Evolutionary conservation across 1,139 yeast genomes (phyloP), one percentile per base, ranked within the genome.

Genomic region (Yamadazyma sp.): DNA sequence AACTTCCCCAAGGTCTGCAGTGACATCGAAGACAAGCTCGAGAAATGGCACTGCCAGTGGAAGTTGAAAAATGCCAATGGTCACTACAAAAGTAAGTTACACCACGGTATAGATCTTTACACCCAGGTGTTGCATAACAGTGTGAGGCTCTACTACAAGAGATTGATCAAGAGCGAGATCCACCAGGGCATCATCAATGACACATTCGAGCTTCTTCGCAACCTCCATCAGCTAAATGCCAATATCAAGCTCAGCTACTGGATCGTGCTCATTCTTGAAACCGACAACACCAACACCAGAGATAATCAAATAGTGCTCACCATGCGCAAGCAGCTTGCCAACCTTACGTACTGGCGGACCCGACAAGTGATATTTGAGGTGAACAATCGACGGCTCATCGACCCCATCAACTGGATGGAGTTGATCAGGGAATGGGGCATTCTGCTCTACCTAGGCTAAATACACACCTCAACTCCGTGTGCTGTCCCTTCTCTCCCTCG

Each of bases 1-100:
- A 77, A 77, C 48, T 78, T 77, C 50, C 82, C 82, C 3, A 65
- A 66, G 42, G 61, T 77, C 2, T 77, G 81, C 50, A 76, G 81
- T 39, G 81, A 77, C 37, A 51, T 72, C 5, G 81, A 77, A 47
- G 81, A 77, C 41, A 67, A 64, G 31, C 54, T 78, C 23, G 48
- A 69, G 32, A 64, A 60, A 38, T 77, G 81, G 81, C 58, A 26
- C 5, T 11, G 12, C 16, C n/a, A 26, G 9, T 26, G 29, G 29
- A 53, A 58, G 25, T 53, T 76, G 17, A 39, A 40, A 10, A 11
- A 37, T 3, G 23, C 17, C 6, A 30, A 18, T 2, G 45, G 41
- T 1, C 9, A 33, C 8, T 66, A 56, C 40, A 54, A 55, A 34
- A 58, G 62, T 36, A 44, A 49, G n/a, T 55, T 69, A 35, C 80